Base-by-base conservation (phyloP, 768 basidiomycete species). In the Cyclocybe cylindracea region DNA sequence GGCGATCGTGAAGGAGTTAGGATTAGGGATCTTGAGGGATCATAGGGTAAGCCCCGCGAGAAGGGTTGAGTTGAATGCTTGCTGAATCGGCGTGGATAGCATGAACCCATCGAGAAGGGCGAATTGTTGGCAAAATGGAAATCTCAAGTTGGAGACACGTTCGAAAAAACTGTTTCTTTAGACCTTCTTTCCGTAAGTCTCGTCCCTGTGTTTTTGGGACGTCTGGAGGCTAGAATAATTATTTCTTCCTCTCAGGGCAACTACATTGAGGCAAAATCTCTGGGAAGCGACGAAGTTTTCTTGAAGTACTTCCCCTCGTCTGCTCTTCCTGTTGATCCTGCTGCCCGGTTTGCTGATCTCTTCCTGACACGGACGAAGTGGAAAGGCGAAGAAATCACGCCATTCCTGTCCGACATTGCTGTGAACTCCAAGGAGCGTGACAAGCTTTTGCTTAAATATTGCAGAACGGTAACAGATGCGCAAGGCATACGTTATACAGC, bases 371-470 rank as follows among this genome's bases (percentile, higher is more conserved):
- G 87, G 5, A 56, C 80, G 16, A 80, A 81, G 40, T 94, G 93
- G 92, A 84, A 79, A 61, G 79, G 77, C 5, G 84, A 88, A 10
- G 92, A 95, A 13, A 89, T 98, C 53, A 70, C 73, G 24, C 90
- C 89, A 4, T 98, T 95, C 71, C 71, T 98, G 10, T 69, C 75
- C 5, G 93, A 93, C 55, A 84, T 97, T 49, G 87, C 87, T 0
- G 75, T 94, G n/a, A 85, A 91, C 63, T 71, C 75, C 7, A 96
- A 97, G 68, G 92, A 92, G 62, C 78, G 90, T 37, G 95, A 98
- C 65, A 93, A 87, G 66, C 65, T 96, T 55, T 71, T 97, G 36
- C 79, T 92, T 39, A 98, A 94, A 71, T 91, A 88, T 62, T 91
- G 91, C 34, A 76, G 95, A 41, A 82, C 89, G 2, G 78, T 85